Percentiles rank a stretch among this genome's conserved stretches.
These are phyloP conservation scores for Sporothrix brasiliensis DNA, from an alignment of 2,329 filamentous ascomycete genomes.

Conservation along the genomic window DNA sequence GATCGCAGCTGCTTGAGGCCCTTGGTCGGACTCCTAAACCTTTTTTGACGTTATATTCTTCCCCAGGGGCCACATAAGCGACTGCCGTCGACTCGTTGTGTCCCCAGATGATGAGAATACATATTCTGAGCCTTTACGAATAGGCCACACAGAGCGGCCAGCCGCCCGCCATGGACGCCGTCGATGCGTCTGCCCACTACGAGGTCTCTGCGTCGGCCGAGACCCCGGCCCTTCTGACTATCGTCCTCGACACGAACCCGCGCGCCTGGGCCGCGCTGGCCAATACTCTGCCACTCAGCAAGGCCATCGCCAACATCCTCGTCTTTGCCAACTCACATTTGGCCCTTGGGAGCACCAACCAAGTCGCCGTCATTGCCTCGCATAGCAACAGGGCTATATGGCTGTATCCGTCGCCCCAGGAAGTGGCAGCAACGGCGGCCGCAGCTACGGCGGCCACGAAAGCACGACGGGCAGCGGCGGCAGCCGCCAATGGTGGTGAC, in stretches of 20 bases:
- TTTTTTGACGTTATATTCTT: background rate
- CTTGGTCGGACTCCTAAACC: background rate
- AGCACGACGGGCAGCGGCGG: background rate
- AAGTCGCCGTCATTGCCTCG: conserved; percentile 87
- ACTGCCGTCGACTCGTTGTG: conserved; percentile 1
- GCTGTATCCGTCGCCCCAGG: conserved; percentile 71
- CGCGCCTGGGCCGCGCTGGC: conserved; percentile 82
- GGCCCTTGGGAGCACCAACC: conserved; percentile 89
- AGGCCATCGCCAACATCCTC: conserved; percentile 83
- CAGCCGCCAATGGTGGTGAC: conserved; percentile 53
- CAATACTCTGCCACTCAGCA: conserved; percentile 74
- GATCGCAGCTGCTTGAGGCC: background rate
- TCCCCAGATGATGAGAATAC: conserved; percentile 12
- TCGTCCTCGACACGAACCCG: conserved; percentile 95
- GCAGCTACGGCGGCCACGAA: conserved; percentile 42
- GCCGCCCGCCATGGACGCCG: conserved; percentile 52
- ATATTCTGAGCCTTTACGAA: background rate
- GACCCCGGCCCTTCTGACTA: conserved; percentile 79
- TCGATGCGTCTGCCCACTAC: conserved; percentile 65
- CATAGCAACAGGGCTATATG: conserved; percentile 85
- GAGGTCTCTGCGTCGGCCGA: conserved; percentile 58
- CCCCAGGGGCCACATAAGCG: background rate
- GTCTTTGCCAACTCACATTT: conserved; percentile 97
- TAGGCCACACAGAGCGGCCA: background rate
- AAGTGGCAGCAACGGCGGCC: conserved; percentile 77